phyloP scores from a whole-genome alignment of 805 yeast genomes.

The Candida krabiensis region DNA sequence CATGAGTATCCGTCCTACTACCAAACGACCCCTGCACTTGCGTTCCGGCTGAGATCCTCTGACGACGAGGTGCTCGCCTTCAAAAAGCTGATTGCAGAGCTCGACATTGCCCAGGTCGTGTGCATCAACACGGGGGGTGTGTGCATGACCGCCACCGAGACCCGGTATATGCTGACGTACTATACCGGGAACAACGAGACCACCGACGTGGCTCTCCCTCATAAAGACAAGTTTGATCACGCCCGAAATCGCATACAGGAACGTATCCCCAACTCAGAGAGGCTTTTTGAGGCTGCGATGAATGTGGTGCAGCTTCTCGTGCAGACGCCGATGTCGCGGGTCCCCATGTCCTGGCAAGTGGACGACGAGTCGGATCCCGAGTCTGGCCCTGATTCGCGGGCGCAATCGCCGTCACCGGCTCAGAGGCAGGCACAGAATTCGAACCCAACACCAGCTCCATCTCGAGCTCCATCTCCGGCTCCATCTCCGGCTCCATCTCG shows the following conservation, averaged over 20 bases:
- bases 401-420: no score
- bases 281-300: not conserved
- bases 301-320: not conserved
- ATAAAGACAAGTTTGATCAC: not conserved
- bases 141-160: not conserved
- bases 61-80: not conserved
- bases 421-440: not conserved
- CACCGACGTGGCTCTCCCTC: not conserved
- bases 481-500: no score
- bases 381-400: no score
- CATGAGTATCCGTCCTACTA: not conserved
- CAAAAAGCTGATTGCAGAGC: not conserved
- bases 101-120: not conserved
- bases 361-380: no score
- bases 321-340: not conserved
- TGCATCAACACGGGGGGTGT: not conserved
- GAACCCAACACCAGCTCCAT: not conserved
- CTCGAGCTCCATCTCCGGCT: no score
- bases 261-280: not conserved
- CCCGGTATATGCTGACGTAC: not conserved
- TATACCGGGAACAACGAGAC: not conserved
- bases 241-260: not conserved
- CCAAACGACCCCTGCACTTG: not conserved
- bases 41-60: not conserved
- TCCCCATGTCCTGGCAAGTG: not conserved